phyloP scores from a whole-genome alignment of 768 basidiomycete genomes.

The Kwoniella shandongensis region DNA sequence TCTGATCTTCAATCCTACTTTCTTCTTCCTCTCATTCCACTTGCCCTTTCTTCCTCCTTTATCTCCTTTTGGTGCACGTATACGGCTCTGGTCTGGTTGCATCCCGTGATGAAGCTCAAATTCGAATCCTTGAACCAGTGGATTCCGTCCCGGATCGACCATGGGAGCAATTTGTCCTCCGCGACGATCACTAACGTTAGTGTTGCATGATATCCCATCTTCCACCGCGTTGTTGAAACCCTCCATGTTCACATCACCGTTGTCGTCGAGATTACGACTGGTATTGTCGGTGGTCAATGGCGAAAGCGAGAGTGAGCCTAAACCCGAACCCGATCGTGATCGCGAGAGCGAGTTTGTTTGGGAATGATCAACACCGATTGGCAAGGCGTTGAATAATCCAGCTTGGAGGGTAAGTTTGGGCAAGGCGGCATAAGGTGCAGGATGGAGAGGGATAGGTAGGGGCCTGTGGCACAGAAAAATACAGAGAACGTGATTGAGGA shows the following conservation, averaged over 20 bases:
- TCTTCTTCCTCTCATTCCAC: conserved; percentile 30
- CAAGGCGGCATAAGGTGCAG: conserved; percentile 14
- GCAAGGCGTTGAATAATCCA: conserved; percentile 27
- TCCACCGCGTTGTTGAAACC: too few species aligned
- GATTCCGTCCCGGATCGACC: background rate
- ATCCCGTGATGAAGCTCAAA: conserved; percentile 7
- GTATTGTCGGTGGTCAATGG: too few species aligned
- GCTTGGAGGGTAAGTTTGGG: conserved; percentile 33
- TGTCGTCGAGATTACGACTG: too few species aligned
- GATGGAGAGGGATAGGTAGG: conserved; percentile 28
- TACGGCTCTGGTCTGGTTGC: background rate
- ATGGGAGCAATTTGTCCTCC: too few species aligned
- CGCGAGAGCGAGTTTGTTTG: too few species aligned
- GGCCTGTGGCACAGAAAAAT: conserved; percentile 23
- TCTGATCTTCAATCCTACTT: conserved; percentile 21
- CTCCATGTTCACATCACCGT: too few species aligned
- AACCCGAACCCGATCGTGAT: too few species aligned
- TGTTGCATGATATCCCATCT: too few species aligned
- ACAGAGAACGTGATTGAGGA: background rate
- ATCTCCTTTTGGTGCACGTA: too few species aligned
- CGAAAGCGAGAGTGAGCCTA: too few species aligned
- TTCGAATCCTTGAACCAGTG: conserved; percentile 3
- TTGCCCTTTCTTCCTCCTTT: conserved; percentile 7
- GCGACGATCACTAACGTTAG: too few species aligned
- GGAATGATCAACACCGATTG: conserved; percentile 11